Base-by-base conservation (phyloP, 176 grass and related monocot genomes). In the Carex kokanica region DNA sequence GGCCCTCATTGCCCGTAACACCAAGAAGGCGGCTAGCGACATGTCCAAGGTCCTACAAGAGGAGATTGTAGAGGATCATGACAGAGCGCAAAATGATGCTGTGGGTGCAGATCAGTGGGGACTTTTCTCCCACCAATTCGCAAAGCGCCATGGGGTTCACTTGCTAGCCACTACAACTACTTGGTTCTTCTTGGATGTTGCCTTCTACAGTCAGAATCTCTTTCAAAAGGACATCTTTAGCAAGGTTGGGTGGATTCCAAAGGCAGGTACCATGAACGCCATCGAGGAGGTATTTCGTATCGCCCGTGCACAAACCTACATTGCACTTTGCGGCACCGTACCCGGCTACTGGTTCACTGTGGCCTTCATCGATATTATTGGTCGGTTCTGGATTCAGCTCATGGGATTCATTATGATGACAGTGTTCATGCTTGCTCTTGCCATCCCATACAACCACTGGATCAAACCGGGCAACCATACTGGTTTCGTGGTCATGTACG, bases 141-240 rank as follows among this genome's bases (percentile, higher is more conserved):
- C 60, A 15, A 69, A 53, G 5, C 89, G 91, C 9, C 94, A 97
- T 8, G 91, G 91, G 0, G 1, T 93, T 29, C 91, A 97, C 81
- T 85, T 97, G 13, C 31, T 93, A 1, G 94, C 78, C 2, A 93
- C 94, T 12, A 90, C 88, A 49, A 85, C 52, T 38, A 97, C 93
- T 2, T 97, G 93, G 93, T 97, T 97, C 88, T 83, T 97, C 0
- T 81, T 97, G 23, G 94, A 97, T 54, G 88, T 97, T 71, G 91
- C 94, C 5, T 93, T 93, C 89, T 97, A 97, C 83, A 91, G 90
- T 41, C 91, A 97, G 84, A 97, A 97, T 84, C 84, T 97, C 4
- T 94, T 97, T 79, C 94, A 97, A 74, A 94, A 97, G 84, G 91
- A 97, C 80, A 97, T 97, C 88, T 97, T 94, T 72, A 92, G 11